These are phyloP conservation scores for Claviceps sp. DNA, from an alignment of 2,329 filamentous ascomycete genomes.

Conservation along the genomic window DNA sequence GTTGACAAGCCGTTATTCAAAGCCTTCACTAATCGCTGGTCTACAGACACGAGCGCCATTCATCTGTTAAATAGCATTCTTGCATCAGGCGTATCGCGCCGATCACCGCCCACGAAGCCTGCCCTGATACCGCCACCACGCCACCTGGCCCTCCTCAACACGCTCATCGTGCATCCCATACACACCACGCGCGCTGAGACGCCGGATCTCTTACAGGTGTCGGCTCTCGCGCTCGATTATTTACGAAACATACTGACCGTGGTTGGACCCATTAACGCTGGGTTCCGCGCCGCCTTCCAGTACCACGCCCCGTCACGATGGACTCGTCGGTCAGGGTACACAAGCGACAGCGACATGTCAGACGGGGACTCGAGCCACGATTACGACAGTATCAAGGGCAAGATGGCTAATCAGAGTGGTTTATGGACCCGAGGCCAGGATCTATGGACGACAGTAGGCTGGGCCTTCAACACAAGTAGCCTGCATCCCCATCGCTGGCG, in stretches of 20 bases:
- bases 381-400: slow-evolving; percentile 39
- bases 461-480: slow-evolving; percentile 85
- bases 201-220: slow-evolving; percentile 45
- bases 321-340: slow-evolving; percentile 20
- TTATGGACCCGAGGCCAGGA: slow-evolving; percentile 68
- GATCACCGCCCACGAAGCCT: slow-evolving; percentile 20
- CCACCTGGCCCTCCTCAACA: slow-evolving; percentile 65
- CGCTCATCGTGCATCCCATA: slow-evolving; percentile 67
- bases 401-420: slow-evolving; percentile 49
- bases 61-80: slow-evolving; percentile 52
- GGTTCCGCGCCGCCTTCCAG: slow-evolving; percentile 56
- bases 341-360: slow-evolving; percentile 27
- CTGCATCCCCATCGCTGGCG: slow-evolving; percentile 62
- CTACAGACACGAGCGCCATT: slow-evolving; percentile 32
- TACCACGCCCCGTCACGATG: slow-evolving; percentile 35
- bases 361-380: slow-evolving; percentile 31
- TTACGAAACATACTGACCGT: slow-evolving; percentile 52
- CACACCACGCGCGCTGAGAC: slow-evolving; percentile 61
- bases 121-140: slow-evolving; percentile 55
- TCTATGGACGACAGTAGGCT: slow-evolving; percentile 81
- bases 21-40: no score
- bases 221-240: slow-evolving; percentile 55
- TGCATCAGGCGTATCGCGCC: slow-evolving; percentile 32
- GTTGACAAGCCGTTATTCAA: not conserved
- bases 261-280: slow-evolving; percentile 57